Evolutionary conservation across 495 filamentous ascomycete species (phyloP), one percentile per base, ranked within the genome.

Genomic region (Penicillium pulvis): DNA sequence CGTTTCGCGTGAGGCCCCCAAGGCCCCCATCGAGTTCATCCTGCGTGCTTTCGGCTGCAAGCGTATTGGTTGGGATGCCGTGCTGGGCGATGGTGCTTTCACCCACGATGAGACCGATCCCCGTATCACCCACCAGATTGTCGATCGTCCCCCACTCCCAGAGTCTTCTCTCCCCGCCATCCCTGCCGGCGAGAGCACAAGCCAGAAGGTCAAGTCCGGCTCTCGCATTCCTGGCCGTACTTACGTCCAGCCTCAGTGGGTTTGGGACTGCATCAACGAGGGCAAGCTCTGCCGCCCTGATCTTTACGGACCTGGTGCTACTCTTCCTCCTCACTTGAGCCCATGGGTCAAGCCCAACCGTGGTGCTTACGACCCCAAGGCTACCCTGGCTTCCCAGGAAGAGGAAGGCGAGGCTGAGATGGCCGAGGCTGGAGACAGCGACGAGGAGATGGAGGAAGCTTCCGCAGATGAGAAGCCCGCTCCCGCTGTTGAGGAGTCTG

Each of bases 181-280:
- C 49, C 81, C 85, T 20, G 82, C 81, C 35, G 80, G 80, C 2
- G 85, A 84, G 59, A 61, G 79, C 76, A 67, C 79, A 72, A 64
- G 58, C 23, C 64, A 72, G 51, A 76, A 72, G 35, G 69, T 76
- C 48, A 71, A 76, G 83, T 64, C 83, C 54, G 60, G 79, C 66
- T 82, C 84, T 56, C 83, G 93, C 35, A 86, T 97, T 58, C 92
- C 93, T 8, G 93, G 92, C 24, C 80, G 94, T 48, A 92, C 87
- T 46, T 98, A 98, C 63, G 73, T 98, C 49, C 94, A 98, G 75
- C 94, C 94, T 20, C 94, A 98, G 69, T 98, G 96, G 92, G 84
- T 98, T 14, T 98, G 94, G 94, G 94, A 98, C 61, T 91, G 89
- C 67, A 76, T 97, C 63, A 98, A 98, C 72, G 86, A 90, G 26